phyloP scores from a whole-genome alignment of 108 stramenopile genomes.

The Nitzschia inconspicua region DNA sequence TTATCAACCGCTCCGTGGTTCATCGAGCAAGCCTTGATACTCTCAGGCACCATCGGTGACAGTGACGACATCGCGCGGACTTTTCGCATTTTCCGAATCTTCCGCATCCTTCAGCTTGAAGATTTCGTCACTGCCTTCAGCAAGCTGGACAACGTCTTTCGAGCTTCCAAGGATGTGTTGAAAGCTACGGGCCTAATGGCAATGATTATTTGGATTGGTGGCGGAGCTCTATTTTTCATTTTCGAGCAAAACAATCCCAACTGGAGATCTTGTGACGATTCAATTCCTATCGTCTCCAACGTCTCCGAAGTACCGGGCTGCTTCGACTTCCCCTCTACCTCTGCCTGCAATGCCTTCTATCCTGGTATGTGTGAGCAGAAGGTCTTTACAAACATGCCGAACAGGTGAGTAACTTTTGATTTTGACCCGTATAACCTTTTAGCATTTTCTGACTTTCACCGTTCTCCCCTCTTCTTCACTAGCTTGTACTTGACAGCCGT shows the following conservation, averaged over 20 bases:
- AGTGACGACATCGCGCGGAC: slow-evolving; percentile 62
- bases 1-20: slow-evolving; percentile 87
- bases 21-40: slow-evolving; percentile 50
- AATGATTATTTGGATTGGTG: slow-evolving; percentile 89
- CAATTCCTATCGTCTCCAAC: slow-evolving; percentile 47
- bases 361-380: slow-evolving; percentile 75
- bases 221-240: slow-evolving; percentile 84
- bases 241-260: slow-evolving; percentile 85
- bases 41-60: slow-evolving; percentile 32
- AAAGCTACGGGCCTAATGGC: slow-evolving; percentile 89
- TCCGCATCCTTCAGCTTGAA: slow-evolving; percentile 88
- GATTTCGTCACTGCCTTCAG: slow-evolving; percentile 87
- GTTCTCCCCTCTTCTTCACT: slow-evolving; percentile 65
- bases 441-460: too few relatives aligned
- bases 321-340: slow-evolving; percentile 69
- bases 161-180: slow-evolving; percentile 78
- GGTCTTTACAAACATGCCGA: slow-evolving; percentile 80
- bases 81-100: slow-evolving; percentile 86
- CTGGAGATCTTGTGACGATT: slow-evolving; percentile 68
- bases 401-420: slow-evolving; percentile 70
- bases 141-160: slow-evolving; percentile 91
- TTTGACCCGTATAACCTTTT: slow-evolving; percentile 56
- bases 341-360: slow-evolving; percentile 63
- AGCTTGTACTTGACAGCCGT: slow-evolving; percentile 88
- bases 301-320: slow-evolving; percentile 47